These are phyloP conservation scores for Clonostachys sp. DNA, from an alignment of 2,329 filamentous ascomycete genomes.

Conservation along the genomic window DNA sequence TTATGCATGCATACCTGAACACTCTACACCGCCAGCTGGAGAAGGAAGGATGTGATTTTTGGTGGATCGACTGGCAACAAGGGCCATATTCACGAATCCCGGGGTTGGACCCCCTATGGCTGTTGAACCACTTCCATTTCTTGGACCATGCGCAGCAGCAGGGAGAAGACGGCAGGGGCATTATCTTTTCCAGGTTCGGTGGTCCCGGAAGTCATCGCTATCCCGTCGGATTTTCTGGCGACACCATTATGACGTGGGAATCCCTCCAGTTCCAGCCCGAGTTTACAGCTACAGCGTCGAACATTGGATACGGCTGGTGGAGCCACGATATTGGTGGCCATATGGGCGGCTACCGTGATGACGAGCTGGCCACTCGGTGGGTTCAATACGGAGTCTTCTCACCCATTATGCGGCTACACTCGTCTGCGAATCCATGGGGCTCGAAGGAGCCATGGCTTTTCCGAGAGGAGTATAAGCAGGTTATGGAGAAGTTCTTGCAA, in stretches of 20 bases:
- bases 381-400: conserved; percentile 58
- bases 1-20: conserved; percentile 53
- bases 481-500: conserved; percentile 44
- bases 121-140: conserved; percentile 62
- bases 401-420: conserved; percentile 58
- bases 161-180: conserved; percentile 25
- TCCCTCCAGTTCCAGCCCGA: conserved; percentile 61
- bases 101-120: conserved; percentile 59
- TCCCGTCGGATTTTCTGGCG: conserved; percentile 61
- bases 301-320: conserved; percentile 67
- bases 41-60: conserved; percentile 54
- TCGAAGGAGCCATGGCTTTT: conserved; percentile 60
- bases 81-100: conserved; percentile 48
- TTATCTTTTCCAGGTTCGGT: conserved; percentile 58
- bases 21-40: conserved; percentile 53
- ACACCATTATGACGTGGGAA: conserved; percentile 54
- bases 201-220: conserved; percentile 61
- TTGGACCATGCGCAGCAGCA: conserved; percentile 39
- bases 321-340: conserved; percentile 66
- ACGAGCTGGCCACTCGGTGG: conserved; percentile 56
- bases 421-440: conserved; percentile 50
- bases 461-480: conserved; percentile 33
- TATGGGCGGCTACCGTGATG: conserved; percentile 47
- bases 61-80: conserved; percentile 68
- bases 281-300: conserved; percentile 61